Base-by-base conservation (phyloP, 306 rosid species). In the Sphenostylis stenocarpa region DNA sequence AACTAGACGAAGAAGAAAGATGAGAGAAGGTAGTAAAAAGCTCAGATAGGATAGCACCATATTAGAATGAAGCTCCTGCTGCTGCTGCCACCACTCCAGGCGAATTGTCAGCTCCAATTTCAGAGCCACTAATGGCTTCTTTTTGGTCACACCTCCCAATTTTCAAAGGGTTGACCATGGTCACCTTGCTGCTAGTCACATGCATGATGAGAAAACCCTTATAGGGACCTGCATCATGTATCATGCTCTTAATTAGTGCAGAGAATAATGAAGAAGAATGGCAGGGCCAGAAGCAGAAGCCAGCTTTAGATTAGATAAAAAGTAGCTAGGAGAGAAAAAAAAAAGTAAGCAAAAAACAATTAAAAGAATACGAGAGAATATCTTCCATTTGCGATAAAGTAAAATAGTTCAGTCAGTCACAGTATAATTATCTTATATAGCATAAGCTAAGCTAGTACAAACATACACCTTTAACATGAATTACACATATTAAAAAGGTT, bases 11-110 rank as follows among this genome's bases (percentile, higher is more conserved):
- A 61, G 57, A 66, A 70, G 24, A 10, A 66, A 70, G 24, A 9
- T 2, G 3, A 31, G 6, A 65, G 4, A 38, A 14, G 7, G 21
- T 61, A 1, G 7, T 23, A 38, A 84, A 79, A 90, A 95, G 98
- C 97, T 95, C 98, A 95, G 91, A 62, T 69, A 95, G 91, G 97
- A 95, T 92, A 92, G 93, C 91, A 70, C 93, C 98, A 9, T 19
- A 56, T 75, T 79, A 76, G 60, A 47, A 80, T 44, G 71, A 81
- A 70, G 49, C 82, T 36, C 71, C 48, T 11, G 23, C 69, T 19
- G 20, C 72, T 41, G 47, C 47, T 41, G 47, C 47, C 47, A 41
- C 14, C 47, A 41, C 14, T 62, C 41, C 64, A 67, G 16, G 66
- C 71, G 56, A 66, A 38, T 13, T 65, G 70, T 70, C 67, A 56